These are phyloP conservation scores for Podospora pseudocomata DNA, from an alignment of 495 filamentous ascomycete genomes.

Conservation along the genomic window DNA sequence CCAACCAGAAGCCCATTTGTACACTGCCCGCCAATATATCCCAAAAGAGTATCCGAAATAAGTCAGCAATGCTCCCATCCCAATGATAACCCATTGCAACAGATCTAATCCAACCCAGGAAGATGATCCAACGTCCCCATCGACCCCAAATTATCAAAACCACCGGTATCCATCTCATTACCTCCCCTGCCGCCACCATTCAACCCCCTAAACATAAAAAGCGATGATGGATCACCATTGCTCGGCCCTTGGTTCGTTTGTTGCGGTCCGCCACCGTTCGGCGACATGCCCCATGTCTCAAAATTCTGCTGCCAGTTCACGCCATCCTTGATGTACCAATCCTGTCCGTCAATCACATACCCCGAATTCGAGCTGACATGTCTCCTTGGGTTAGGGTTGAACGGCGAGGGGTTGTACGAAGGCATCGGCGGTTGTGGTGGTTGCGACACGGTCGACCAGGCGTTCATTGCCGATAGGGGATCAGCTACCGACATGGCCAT, in stretches of 20 bases:
- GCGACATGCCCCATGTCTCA: constrained; percentile 37
- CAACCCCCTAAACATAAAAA: constrained; percentile 34
- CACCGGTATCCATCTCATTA: constrained; percentile 21
- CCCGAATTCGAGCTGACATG: constrained; percentile 19
- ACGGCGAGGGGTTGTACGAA: constrained; percentile 16
- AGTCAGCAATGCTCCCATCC: not conserved
- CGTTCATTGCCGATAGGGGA: constrained; percentile 19
- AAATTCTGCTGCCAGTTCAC: constrained; percentile 50
- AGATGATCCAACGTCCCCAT: constrained; percentile 31
- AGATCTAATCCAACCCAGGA: constrained; percentile 28
- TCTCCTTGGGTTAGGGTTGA: constrained; percentile 9
- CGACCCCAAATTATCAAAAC: constrained; percentile 25
- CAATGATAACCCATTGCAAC: not conserved
- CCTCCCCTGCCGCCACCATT: constrained; percentile 3
- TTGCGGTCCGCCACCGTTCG: not conserved
- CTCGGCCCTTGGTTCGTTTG: not conserved
- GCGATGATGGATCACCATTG: constrained; percentile 4
- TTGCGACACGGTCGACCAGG: constrained; percentile 19
- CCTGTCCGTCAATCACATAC: constrained; percentile 46
- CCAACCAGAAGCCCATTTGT: not conserved
- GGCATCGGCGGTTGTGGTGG: constrained; percentile 20
- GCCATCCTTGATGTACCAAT: constrained; percentile 50
- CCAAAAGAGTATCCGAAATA: not conserved
- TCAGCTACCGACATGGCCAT: constrained; percentile 27
- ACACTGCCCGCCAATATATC: not conserved